These are phyloP conservation scores for Sarocladium oryzae DNA, from an alignment of 2,329 filamentous ascomycete genomes.

Conservation along the genomic window DNA sequence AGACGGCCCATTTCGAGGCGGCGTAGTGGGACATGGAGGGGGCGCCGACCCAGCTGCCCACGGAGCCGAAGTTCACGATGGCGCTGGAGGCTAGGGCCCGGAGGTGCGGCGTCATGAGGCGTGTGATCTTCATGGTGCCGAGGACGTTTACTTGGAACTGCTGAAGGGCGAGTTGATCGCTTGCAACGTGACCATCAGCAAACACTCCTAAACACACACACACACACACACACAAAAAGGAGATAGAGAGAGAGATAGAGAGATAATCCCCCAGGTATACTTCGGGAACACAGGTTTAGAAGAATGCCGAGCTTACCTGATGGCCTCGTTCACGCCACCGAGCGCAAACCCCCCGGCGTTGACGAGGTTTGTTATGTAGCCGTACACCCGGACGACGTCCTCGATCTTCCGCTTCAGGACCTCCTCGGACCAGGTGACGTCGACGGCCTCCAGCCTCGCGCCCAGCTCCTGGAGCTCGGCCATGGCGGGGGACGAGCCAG, in stretches of 20 bases:
- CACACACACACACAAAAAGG: too few relatives aligned
- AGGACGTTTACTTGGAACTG: conserved; percentile 30
- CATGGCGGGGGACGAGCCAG: conserved; percentile 28
- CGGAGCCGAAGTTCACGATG: conserved; percentile 28
- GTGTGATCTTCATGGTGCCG: conserved; percentile 29
- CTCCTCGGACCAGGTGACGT: conserved; percentile 34
- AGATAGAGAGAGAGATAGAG: too few relatives aligned
- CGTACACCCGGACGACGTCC: conserved; percentile 23
- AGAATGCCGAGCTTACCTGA: conserved; percentile 14
- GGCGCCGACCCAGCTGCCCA: conserved; percentile 26
- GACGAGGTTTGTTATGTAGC: conserved; percentile 40
- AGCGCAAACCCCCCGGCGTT: conserved; percentile 42
- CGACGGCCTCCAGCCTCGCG: conserved; percentile 36
- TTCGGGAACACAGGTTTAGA: too few relatives aligned
- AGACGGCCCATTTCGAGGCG: conserved; percentile 24
- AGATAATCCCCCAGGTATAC: too few relatives aligned
- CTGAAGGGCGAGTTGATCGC: conserved; percentile 9
- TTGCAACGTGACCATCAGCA: neutral
- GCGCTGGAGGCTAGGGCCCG: conserved; percentile 23
- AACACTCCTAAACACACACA: too few relatives aligned
- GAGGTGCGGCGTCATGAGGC: conserved; percentile 26
- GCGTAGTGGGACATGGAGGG: conserved; percentile 25
- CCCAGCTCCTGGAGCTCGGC: conserved; percentile 35
- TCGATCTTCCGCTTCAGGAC: conserved; percentile 30
- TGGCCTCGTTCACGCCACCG: conserved; percentile 35